These are phyloP conservation scores for Mycena galericulata DNA, from an alignment of 768 basidiomycete genomes.

Conservation along the genomic window DNA sequence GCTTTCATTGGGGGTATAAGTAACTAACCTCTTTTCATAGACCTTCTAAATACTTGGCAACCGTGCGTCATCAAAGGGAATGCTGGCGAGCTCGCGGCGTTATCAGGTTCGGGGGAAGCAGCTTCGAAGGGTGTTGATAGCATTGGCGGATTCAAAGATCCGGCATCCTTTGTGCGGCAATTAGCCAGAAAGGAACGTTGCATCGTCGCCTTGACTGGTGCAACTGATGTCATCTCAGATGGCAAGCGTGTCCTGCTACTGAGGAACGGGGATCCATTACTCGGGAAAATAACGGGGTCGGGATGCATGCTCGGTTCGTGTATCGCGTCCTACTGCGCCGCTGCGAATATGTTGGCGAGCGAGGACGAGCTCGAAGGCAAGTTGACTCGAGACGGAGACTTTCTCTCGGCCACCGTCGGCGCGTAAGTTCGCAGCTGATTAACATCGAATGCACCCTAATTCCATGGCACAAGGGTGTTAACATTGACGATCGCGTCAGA, in stretches of 20 bases:
- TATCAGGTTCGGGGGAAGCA: conserved; percentile 84
- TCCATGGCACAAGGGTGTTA: conserved; percentile 56
- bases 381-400: conserved; percentile 67
- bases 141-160: conserved; percentile 84
- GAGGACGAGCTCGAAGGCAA: conserved; percentile 39
- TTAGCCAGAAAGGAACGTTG: conserved; percentile 84
- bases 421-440: conserved; percentile 64
- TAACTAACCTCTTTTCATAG: conserved; percentile 47
- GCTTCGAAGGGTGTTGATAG: conserved; percentile 89
- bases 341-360: conserved; percentile 59
- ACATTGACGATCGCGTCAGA: conserved; percentile 74
- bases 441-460: conserved; percentile 16
- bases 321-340: conserved; percentile 86
- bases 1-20: background rate
- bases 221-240: conserved; percentile 87
- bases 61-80: conserved; percentile 95
- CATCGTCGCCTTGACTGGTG: conserved; percentile 85
- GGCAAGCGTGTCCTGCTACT: conserved; percentile 76
- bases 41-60: conserved; percentile 82
- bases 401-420: conserved; percentile 79
- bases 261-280: conserved; percentile 77
- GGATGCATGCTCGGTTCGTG: conserved; percentile 87
- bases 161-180: conserved; percentile 72
- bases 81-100: conserved; percentile 85
- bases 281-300: conserved; percentile 89